Percentiles rank a stretch among this genome's conserved stretches.
These are phyloP conservation scores for Aspergillus tanneri DNA, from an alignment of 2,329 filamentous ascomycete genomes.

Conservation along the genomic window DNA sequence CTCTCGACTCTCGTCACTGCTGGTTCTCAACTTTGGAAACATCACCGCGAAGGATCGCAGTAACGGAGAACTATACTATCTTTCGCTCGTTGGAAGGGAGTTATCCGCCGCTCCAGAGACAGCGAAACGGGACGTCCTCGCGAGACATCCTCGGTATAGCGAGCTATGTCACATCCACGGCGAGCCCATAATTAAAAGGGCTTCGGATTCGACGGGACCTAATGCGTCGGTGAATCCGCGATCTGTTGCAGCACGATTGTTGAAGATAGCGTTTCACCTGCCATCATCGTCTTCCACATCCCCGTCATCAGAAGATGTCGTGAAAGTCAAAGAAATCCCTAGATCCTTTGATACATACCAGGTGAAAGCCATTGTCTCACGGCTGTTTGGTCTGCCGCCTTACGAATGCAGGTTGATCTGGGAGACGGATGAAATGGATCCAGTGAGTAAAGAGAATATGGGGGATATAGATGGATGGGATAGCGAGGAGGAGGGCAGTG, in stretches of 20 bases:
- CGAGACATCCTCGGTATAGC: conserved; percentile 67
- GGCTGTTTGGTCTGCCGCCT: conserved; percentile 65
- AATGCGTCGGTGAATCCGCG: conserved; percentile 60
- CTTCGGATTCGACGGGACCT: conserved; percentile 37
- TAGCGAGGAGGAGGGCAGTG: conserved; percentile 49
- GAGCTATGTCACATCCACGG: conserved; percentile 76
- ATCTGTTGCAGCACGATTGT: conserved; percentile 76
- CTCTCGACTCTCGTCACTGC: conserved; percentile 68
- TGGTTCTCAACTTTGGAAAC: conserved; percentile 57
- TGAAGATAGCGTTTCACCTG: conserved; percentile 62
- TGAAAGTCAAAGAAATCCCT: conserved; percentile 60
- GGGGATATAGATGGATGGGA: conserved; percentile 52
- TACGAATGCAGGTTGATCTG: conserved; percentile 68
- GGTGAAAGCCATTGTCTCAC: conserved; percentile 74
- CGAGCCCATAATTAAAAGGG: conserved; percentile 63
- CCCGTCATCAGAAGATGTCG: not conserved
- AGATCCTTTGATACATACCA: conserved; percentile 77
- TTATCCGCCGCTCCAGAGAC: conserved; percentile 48
- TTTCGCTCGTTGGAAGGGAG: conserved; percentile 77
- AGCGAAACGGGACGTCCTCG: conserved; percentile 56
- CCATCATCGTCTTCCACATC: conserved; percentile 12
- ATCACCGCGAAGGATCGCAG: conserved; percentile 72
- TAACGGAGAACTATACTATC: conserved; percentile 92
- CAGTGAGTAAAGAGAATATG: conserved; percentile 63
- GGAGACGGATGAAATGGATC: conserved; percentile 91